Percentiles rank a stretch among this genome's conserved stretches.
Conservation (phyloP, 2,329 filamentous ascomycete species). For the Orbilia ellipsospora region DNA sequence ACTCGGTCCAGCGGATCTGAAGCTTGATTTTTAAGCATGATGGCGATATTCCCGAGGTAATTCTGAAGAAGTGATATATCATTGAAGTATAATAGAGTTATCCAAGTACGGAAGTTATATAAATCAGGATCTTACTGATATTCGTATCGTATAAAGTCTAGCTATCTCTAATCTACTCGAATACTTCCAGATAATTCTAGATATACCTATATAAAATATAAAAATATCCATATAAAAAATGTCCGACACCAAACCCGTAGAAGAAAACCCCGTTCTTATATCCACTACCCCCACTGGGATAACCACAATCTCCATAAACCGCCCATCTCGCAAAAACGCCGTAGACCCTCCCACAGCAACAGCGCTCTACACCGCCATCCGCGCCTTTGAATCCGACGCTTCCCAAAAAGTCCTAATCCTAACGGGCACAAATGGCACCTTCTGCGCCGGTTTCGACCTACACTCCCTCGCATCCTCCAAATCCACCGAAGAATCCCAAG, state of each 20-base stretch:
- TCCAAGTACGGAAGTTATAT: neutral
- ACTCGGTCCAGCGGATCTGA: constrained; percentile 11
- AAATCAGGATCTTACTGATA: neutral
- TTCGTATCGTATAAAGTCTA: neutral
- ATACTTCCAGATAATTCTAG: neutral
- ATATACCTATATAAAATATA: neutral
- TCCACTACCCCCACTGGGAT: constrained; percentile 62
- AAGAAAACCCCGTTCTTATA: constrained; percentile 6
- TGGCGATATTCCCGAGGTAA: neutral
- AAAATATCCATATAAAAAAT: neutral
- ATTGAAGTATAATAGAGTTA: constrained; percentile 1
- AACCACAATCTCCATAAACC: constrained; percentile 69
- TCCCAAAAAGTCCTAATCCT: constrained; percentile 69
- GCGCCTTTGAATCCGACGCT: constrained; percentile 66
- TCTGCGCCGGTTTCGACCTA: constrained; percentile 94
- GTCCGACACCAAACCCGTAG: neutral
- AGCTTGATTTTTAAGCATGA: constrained; percentile 10
- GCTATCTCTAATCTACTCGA: neutral
- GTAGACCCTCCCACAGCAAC: constrained; percentile 66
- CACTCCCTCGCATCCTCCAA: constrained; percentile 54
- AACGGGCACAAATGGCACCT: constrained; percentile 68
- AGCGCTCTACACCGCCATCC: constrained; percentile 66
- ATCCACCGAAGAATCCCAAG: constrained; percentile 71
- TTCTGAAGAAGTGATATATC: neutral
- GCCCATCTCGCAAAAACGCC: constrained; percentile 67